phyloP scores from a whole-genome alignment of 2,329 filamentous ascomycete species.

The Aspergillus costaricaensis region DNA sequence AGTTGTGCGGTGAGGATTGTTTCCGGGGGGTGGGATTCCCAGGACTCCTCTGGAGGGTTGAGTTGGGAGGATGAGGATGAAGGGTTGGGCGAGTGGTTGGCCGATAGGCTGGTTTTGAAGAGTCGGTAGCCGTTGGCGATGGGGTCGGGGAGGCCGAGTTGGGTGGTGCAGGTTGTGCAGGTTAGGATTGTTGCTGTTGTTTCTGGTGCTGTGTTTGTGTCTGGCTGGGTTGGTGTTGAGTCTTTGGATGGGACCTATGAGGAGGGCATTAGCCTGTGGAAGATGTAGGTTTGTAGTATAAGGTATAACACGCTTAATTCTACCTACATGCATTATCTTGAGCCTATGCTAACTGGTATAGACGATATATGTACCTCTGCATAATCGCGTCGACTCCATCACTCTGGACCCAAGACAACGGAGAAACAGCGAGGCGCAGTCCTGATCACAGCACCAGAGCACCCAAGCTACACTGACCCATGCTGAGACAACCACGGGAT shows the following conservation, averaged over 20 bases:
- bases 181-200: constrained; percentile 27
- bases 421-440: constrained; percentile 27
- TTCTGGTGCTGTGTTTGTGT: constrained; percentile 33
- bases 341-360: background rate
- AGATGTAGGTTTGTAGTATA: too few species aligned
- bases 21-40: constrained; percentile 38
- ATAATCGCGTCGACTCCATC: constrained; percentile 37
- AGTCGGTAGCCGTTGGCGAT: constrained; percentile 50
- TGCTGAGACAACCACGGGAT: constrained; percentile 4
- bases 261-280: constrained; percentile 13
- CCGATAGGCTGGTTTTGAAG: constrained; percentile 51
- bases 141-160: constrained; percentile 44
- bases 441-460: constrained; percentile 19
- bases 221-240: background rate
- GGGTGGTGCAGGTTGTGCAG: constrained; percentile 34
- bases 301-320: background rate
- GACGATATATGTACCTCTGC: constrained; percentile 37
- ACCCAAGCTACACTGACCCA: constrained; percentile 8
- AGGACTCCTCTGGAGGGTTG: too few species aligned
- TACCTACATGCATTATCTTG: background rate
- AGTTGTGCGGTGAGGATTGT: constrained; percentile 56
- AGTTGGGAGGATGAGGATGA: too few species aligned
- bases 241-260: background rate
- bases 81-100: constrained; percentile 12
- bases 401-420: constrained; percentile 25